Conservation (phyloP, 345 rosid genomes). For the Hypericum perforatum region DNA sequence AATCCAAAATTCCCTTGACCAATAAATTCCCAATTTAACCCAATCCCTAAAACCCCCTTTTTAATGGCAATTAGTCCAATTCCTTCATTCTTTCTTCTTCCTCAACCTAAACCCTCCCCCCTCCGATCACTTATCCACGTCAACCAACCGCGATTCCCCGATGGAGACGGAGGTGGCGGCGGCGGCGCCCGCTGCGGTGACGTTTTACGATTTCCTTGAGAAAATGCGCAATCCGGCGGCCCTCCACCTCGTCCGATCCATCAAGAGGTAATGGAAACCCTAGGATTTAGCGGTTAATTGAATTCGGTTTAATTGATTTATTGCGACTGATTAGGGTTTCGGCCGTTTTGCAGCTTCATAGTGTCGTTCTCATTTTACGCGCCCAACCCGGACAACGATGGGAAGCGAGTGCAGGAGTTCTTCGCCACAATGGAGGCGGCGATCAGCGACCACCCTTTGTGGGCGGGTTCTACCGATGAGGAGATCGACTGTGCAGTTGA, state of each 20-base stretch:
- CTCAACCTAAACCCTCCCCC: no score
- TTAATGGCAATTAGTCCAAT: no score
- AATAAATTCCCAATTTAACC: no score
- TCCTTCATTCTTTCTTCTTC: no score
- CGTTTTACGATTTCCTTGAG: constrained; percentile 43
- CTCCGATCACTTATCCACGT: no score
- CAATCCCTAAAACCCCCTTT: no score
- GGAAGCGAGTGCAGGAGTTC: constrained; percentile 45
- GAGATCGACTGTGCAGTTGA: constrained; percentile 42
- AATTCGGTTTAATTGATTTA: not conserved
- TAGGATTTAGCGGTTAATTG: not conserved
- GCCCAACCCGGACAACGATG: constrained; percentile 40
- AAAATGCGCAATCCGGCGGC: constrained; percentile 52
- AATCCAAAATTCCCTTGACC: no score
- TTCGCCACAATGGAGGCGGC: constrained; percentile 41
- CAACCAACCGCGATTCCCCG: no score
- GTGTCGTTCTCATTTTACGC: constrained; percentile 41
- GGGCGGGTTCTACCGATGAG: constrained; percentile 33
- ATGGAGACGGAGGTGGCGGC: no score
- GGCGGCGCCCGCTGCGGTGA: constrained; percentile 10
- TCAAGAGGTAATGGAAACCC: constrained; percentile 41
- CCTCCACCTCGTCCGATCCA: constrained; percentile 52
- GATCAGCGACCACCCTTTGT: constrained; percentile 39
- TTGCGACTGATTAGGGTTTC: not conserved
- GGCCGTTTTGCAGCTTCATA: constrained; percentile 35